These are phyloP conservation scores for Penicillium alfredii DNA, from an alignment of 495 filamentous ascomycete species.

Conservation along the genomic window DNA sequence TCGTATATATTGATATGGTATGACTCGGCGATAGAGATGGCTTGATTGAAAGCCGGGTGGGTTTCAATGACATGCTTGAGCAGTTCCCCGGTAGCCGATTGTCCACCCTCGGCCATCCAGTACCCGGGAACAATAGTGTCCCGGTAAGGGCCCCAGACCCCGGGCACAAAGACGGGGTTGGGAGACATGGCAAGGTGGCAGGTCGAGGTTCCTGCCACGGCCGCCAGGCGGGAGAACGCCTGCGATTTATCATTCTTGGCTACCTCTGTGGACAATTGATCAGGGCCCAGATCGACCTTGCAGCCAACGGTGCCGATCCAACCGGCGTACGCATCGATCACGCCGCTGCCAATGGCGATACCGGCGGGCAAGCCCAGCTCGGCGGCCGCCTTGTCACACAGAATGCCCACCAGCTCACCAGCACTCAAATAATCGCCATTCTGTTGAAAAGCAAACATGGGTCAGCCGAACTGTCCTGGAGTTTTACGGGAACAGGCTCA, in stretches of 20 bases:
- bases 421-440: conserved; percentile 87
- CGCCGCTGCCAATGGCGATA: conserved; percentile 88
- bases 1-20: conserved; percentile 85
- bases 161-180: conserved; percentile 82
- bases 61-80: conserved; percentile 91
- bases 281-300: conserved; percentile 65
- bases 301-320: conserved; percentile 99
- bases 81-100: conserved; percentile 90
- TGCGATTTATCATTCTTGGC: conserved; percentile 76
- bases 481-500: conserved; percentile 50
- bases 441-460: conserved; percentile 44
- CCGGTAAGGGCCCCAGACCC: conserved; percentile 94
- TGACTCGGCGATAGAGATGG: conserved; percentile 65
- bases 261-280: conserved; percentile 52
- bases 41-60: conserved; percentile 79
- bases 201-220: conserved; percentile 95
- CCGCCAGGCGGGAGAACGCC: conserved; percentile 88
- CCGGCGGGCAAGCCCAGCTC: conserved; percentile 83
- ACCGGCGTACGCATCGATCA: conserved; percentile 96
- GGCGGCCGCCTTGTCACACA: conserved; percentile 74
- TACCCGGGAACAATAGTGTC: conserved; percentile 85
- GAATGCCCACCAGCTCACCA: conserved; percentile 77
- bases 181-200: conserved; percentile 95
- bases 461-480: conserved; percentile 5
- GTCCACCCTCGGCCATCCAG: conserved; percentile 96